phyloP scores from a whole-genome alignment of 768 basidiomycete genomes.

The Pleurotus ostreatus region DNA sequence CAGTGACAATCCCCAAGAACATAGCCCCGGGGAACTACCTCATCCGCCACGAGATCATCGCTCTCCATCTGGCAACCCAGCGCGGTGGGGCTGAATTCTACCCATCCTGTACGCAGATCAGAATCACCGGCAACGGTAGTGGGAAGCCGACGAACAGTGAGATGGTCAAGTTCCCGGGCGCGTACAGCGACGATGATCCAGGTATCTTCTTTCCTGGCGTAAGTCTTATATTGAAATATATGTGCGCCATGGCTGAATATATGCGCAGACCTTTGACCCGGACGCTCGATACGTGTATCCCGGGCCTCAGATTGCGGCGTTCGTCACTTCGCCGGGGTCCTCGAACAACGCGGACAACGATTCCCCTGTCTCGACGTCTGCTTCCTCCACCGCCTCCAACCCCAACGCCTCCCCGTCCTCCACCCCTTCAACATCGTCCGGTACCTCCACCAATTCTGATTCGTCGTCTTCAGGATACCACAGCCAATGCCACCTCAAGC shows the following conservation, averaged over 20 bases:
- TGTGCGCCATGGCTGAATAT: neutral
- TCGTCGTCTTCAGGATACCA: no score
- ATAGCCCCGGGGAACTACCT: slow-evolving; percentile 71
- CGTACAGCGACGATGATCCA: slow-evolving; percentile 65
- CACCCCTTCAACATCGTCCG: no score
- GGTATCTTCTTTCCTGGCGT: slow-evolving; percentile 60
- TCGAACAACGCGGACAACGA: no score
- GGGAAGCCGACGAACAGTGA: slow-evolving; percentile 43
- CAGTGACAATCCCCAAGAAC: slow-evolving; percentile 43
- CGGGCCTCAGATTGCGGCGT: slow-evolving; percentile 42
- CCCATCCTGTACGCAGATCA: slow-evolving; percentile 62
- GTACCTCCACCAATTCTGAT: no score
- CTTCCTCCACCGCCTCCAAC: no score
- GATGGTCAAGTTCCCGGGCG: slow-evolving; percentile 68
- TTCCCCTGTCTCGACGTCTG: no score
- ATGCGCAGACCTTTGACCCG: slow-evolving; percentile 25
- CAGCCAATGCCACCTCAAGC: no score
- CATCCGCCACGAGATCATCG: slow-evolving; percentile 77
- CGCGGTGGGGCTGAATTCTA: slow-evolving; percentile 80
- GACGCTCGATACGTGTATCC: slow-evolving; percentile 39
- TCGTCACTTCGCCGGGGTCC: slow-evolving; percentile 4
- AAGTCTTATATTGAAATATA: slow-evolving; percentile 9
- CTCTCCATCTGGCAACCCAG: slow-evolving; percentile 59
- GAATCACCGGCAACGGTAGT: slow-evolving; percentile 49
- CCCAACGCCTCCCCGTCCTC: no score